Conservation (phyloP, 306 rosid species). For the Carpinus fangiana region DNA sequence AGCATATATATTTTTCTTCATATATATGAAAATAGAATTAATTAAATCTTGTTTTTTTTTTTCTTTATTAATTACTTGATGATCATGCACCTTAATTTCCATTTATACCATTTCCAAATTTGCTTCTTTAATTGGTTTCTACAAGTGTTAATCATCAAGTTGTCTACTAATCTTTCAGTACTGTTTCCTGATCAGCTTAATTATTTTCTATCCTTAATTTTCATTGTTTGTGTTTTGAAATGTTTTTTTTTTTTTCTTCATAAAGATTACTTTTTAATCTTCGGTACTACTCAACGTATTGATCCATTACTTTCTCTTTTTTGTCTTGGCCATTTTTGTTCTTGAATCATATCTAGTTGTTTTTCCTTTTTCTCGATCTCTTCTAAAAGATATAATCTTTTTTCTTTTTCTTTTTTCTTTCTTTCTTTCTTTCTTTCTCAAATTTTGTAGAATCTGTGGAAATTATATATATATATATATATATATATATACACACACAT, state of each 20-base stretch:
- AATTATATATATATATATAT: no score
- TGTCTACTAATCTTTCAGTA: constrained; percentile 4
- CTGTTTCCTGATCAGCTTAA: background rate
- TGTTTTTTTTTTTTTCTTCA: background rate
- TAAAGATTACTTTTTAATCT: background rate
- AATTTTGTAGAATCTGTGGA: background rate
- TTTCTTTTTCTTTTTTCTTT: no score
- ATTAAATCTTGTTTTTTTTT: no score
- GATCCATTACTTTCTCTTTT: no score
- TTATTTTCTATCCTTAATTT: constrained; percentile 2
- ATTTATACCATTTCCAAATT: background rate
- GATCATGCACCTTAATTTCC: background rate
- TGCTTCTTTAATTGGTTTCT: background rate
- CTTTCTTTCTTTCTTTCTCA: no score
- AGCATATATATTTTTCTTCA: constrained; percentile 13
- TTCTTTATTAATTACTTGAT: background rate
- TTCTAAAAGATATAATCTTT: no score
- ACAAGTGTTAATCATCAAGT: background rate
- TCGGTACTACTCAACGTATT: no score
- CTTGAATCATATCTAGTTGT: no score
- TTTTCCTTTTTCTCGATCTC: no score
- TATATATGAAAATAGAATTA: background rate
- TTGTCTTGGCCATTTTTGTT: no score
- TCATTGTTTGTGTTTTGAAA: background rate
- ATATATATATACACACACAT: no score